phyloP scores from a whole-genome alignment of 208 protist genomes.

The Naegleria fowleri region DNA sequence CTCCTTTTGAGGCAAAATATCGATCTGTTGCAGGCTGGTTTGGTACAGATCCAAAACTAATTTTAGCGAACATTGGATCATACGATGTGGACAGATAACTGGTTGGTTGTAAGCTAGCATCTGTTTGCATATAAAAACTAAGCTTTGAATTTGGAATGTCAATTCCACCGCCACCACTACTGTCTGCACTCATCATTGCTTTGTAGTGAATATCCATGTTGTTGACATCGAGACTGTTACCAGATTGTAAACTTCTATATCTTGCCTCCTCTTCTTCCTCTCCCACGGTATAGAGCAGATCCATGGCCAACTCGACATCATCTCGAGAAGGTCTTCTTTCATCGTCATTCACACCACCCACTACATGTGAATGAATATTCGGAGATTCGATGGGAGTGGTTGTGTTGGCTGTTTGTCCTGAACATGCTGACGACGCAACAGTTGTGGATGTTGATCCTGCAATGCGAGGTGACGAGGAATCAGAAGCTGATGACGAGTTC shows the following conservation, averaged over 20 bases:
- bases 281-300: not conserved
- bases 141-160: not conserved
- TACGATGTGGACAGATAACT: not conserved
- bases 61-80: not conserved
- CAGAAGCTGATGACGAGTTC: not conserved
- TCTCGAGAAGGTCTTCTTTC: not conserved
- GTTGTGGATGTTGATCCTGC: not conserved
- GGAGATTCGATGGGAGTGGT: not conserved
- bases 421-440: too few relatives aligned
- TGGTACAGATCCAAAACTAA: not conserved
- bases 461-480: not conserved
- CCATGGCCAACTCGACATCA: not conserved
- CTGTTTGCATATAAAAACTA: not conserved
- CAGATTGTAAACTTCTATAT: not conserved
- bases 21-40: not conserved
- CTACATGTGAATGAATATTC: not conserved
- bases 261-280: not conserved
- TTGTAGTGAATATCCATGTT: not conserved
- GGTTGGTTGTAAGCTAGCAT: not conserved
- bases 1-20: not conserved
- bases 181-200: not conserved
- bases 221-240: not conserved
- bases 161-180: not conserved
- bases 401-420: too few relatives aligned
- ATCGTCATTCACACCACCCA: not conserved